Evolutionary conservation across 2,329 filamentous ascomycete species (phyloP), one percentile per base, ranked within the genome.

Genomic region (Cladophialophora immunda): DNA sequence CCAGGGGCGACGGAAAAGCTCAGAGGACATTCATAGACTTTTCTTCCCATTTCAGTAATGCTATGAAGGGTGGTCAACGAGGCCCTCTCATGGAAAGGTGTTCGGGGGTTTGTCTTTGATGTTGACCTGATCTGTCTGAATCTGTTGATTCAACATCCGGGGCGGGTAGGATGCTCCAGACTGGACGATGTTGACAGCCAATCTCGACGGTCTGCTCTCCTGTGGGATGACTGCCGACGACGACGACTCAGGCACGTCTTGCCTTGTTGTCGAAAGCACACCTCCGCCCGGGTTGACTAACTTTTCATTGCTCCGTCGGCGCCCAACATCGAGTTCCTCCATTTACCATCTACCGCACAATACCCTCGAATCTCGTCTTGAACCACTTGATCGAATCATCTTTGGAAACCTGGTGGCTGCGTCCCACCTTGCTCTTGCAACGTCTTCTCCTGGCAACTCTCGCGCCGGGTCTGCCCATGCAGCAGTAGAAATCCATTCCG

Each of bases 401-500:
- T 81, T 93, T 91, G 89, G 89, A 92, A 90, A 99, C 97, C 81
- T 90, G 89, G 92, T 99, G 95, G 84, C 84, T 87, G 80, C 92
- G 81, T 80, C 95, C 95, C 81, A 99, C 90, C 79, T 84, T 88
- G 86, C 89, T 87, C 89, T 96, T 92, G 86, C 86, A 89, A 80
- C 94, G 93, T 82, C 94, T 91, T 81, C 95, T 93, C 87, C 93
- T 94, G 82, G 92, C 91, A 81, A 99, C 93, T 82, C 95, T 94
- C 89, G 97, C 94, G 86, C 95, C 95, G 79, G 94, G 95, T 80
- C 95, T 94, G 87, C 93, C 97, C 95, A 99, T 99, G 93, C 94
- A 98, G 92, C 91, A 94, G 92, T 97, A 99, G 87, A 99, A 99
- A 87, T 99, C 95, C 95, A 99, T 99, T 83, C 95, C 94, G 89